Evolutionary conservation across 345 rosid genomes (phyloP).

Genomic region (Citrus hindsii): DNA sequence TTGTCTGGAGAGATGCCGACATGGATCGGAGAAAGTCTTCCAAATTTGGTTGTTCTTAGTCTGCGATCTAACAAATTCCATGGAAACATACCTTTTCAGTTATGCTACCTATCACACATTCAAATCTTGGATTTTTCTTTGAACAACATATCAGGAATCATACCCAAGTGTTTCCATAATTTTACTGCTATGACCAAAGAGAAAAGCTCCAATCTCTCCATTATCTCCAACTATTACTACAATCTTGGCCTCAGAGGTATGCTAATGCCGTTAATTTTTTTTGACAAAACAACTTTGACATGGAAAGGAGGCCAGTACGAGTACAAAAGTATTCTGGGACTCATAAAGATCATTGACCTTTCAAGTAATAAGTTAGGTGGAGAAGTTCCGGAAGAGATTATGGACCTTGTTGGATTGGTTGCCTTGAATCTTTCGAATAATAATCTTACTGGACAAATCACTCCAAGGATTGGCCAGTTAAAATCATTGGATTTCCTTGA

Average conservation of each 20-base stretch:
- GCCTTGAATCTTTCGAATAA: slow-evolving; percentile 17
- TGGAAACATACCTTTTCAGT: background rate
- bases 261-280: background rate
- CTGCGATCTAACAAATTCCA: background rate
- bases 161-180: slow-evolving; percentile 6
- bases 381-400: slow-evolving; percentile 27
- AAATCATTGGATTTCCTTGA: slow-evolving; percentile 24
- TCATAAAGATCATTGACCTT: slow-evolving; percentile 10
- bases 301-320: slow-evolving; percentile 9
- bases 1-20: background rate
- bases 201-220: background rate
- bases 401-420: slow-evolving; percentile 10
- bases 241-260: background rate
- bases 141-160: background rate
- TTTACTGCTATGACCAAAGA: background rate
- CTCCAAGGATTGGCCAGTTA: slow-evolving; percentile 19
- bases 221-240: background rate
- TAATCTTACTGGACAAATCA: slow-evolving; percentile 12
- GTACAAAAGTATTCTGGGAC: background rate
- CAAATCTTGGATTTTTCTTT: slow-evolving; percentile 10
- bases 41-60: background rate
- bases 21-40: slow-evolving; percentile 7
- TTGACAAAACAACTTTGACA: background rate
- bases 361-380: slow-evolving; percentile 33
- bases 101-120: background rate